A percentile compares a stretch with the other conserved stretches of the same genome.
Evolutionary conservation across 2,329 filamentous ascomycete species (phyloP).

Genomic region (Pseudogymnoascus sp.): DNA sequence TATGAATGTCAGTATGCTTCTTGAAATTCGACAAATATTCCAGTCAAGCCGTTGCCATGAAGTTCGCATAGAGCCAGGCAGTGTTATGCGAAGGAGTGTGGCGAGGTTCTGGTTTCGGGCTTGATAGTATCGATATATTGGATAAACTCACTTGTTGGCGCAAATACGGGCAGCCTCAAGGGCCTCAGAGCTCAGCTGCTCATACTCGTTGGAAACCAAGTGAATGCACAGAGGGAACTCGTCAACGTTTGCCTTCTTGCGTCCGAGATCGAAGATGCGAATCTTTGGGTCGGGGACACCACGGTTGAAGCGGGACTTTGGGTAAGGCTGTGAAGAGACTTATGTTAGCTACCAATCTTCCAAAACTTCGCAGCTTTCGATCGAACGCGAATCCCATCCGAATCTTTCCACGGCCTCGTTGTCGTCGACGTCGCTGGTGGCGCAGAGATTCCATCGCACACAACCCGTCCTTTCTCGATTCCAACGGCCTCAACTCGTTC

Average conservation of each 20-base stretch:
- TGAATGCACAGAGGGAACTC: slow-evolving; percentile 99
- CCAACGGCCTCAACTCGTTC: neutral
- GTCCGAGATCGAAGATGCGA: slow-evolving; percentile 97
- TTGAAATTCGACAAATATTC: neutral
- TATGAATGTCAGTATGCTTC: slow-evolving; percentile 3
- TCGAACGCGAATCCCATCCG: neutral
- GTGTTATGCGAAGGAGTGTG: neutral
- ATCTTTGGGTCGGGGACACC: slow-evolving; percentile 77
- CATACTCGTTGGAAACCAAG: slow-evolving; percentile 99
- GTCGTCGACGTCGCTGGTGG: neutral
- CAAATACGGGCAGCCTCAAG: slow-evolving; percentile 99
- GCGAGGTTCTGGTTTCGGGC: neutral
- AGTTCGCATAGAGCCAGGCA: neutral
- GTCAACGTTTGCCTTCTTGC: slow-evolving; percentile 97
- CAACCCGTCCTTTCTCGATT: neutral
- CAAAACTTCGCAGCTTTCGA: neutral
- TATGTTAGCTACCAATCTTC: slow-evolving; percentile 17
- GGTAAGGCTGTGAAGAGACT: slow-evolving; percentile 64
- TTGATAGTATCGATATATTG: neutral
- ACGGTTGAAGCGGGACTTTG: slow-evolving; percentile 99
- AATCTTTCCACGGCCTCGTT: neutral
- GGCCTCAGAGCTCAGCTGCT: slow-evolving; percentile 98
- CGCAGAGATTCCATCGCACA: neutral
- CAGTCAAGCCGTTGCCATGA: neutral
- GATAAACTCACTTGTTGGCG: slow-evolving; percentile 79